Evolutionary conservation across 805 yeast species (phyloP).

Genomic region (Yarrowia osloensis): DNA sequence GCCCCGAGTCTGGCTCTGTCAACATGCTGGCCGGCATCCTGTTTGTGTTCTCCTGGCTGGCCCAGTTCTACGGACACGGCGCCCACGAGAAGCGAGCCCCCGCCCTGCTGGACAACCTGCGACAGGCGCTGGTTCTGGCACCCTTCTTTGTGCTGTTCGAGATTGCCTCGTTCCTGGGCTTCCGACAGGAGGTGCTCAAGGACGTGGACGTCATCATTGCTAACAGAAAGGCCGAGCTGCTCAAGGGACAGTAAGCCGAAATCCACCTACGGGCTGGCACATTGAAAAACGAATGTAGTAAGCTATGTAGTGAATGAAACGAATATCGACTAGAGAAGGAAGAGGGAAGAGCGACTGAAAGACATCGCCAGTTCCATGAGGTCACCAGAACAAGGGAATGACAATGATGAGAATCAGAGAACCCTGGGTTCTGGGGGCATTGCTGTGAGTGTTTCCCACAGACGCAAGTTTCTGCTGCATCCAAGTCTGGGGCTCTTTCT

Average conservation of each 20-base stretch:
- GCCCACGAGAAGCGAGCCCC: slow-evolving; percentile 80
- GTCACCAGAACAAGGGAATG: slow-evolving; percentile 11
- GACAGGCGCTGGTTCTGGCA: slow-evolving; percentile 86
- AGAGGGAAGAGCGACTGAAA: background rate
- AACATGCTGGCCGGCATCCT: slow-evolving; percentile 43
- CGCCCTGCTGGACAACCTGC: slow-evolving; percentile 76
- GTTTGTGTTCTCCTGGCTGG: slow-evolving; percentile 68
- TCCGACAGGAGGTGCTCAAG: slow-evolving; percentile 52
- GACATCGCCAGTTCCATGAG: no score
- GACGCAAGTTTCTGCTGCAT: background rate
- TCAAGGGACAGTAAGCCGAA: slow-evolving; percentile 12
- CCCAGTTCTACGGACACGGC: slow-evolving; percentile 88
- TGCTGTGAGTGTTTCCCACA: slow-evolving; percentile 2
- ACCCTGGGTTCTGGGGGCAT: background rate
- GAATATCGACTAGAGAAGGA: background rate
- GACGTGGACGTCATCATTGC: slow-evolving; percentile 50
- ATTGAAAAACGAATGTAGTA: slow-evolving; percentile 3
- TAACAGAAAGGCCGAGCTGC: slow-evolving; percentile 39
- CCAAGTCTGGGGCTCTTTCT: slow-evolving; percentile 9
- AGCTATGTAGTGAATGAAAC: slow-evolving; percentile 3
- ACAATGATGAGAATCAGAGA: background rate
- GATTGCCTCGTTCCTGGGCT: slow-evolving; percentile 67
- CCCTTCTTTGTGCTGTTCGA: slow-evolving; percentile 89
- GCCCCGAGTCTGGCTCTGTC: slow-evolving; percentile 37
- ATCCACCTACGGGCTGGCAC: background rate